Evolutionary conservation across 176 grass and related monocot species (phyloP), one percentile per base, ranked within the genome.

Genomic region (Oropetium thomaeum): DNA sequence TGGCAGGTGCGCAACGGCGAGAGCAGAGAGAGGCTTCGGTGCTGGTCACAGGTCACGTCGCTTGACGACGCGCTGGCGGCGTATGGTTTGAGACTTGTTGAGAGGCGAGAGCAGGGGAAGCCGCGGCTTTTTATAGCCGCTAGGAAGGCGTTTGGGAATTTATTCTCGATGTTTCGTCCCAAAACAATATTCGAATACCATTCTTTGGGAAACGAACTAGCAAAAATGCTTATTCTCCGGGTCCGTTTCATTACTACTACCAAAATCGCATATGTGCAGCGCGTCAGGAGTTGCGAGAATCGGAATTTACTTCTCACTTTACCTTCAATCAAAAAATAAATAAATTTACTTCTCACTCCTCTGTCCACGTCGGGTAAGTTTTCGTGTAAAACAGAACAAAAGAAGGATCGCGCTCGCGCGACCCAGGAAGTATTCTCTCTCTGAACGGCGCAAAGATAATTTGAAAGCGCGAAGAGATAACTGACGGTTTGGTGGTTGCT

Each of bases 41-140:
- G n/a, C n/a, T 23, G 28, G 52, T 32, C 26, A 30, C n/a, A n/a
- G n/a, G n/a, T n/a, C n/a, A n/a, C n/a, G n/a, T n/a, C n/a, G n/a
- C 64, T 69, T 33, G 27, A 6, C 29, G 5, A 28, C 22, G 20
- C 15, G 49, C 10, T 6, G 15, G 39, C 17, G 15, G 39, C 17
- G 68, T 51, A 15, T 69, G 61, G 42, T n/a, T 12, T 53, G 62
- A 23, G 70, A 19, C 1, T 19, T 28, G 59, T 12, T 53, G 62
- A 23, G 70, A 19, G 3, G 25, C 37, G 59, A 53, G 59, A 53
- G 19, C 12, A 31, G 40, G 5, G 61, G n/a, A 29, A 7, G 83
- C 12, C 32, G 14, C 20, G 15, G 77, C 41, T 43, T 52, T 86
- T 62, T 86, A 86, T 52, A 80, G 17, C 47, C 13, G 31, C 20